phyloP scores from a whole-genome alignment of 2,329 filamentous ascomycete genomes.

The Dactylellina sp. region DNA sequence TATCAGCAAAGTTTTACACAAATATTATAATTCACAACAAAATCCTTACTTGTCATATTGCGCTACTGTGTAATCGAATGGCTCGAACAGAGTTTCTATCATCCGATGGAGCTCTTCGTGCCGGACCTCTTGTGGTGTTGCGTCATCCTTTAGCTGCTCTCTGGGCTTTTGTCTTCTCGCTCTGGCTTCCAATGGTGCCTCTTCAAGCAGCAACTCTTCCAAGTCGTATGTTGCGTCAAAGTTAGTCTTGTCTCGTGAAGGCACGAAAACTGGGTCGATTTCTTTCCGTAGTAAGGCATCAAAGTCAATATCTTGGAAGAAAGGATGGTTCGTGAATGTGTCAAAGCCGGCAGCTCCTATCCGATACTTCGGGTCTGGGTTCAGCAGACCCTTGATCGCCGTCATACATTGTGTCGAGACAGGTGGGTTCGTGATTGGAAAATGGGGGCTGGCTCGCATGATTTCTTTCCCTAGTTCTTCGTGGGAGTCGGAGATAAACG shows the following conservation, averaged over 20 bases:
- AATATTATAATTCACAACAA: background rate
- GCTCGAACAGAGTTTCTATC: conserved; percentile 93
- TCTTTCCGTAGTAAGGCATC: conserved; percentile 84
- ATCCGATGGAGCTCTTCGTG: conserved; percentile 93
- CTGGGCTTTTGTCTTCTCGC: conserved; percentile 93
- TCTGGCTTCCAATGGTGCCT: conserved; percentile 91
- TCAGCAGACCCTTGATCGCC: conserved; percentile 84
- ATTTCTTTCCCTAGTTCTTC: conserved; percentile 83
- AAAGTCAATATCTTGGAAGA: conserved; percentile 89
- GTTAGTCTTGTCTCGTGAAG: conserved; percentile 97
- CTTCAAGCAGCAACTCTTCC: conserved; percentile 91
- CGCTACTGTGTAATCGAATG: conserved; percentile 91
- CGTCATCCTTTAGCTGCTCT: conserved; percentile 90
- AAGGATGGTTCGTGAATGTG: conserved; percentile 86
- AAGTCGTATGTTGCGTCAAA: conserved; percentile 98
- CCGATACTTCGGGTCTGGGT: conserved; percentile 80
- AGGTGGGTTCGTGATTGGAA: conserved; percentile 89
- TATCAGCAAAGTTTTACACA: conserved; percentile 26
- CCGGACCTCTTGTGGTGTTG: conserved; percentile 91
- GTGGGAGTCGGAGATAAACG: conserved; percentile 91
- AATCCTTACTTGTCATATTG: conserved; percentile 77
- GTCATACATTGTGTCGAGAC: conserved; percentile 90
- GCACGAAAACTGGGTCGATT: conserved; percentile 89
- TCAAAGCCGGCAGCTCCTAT: conserved; percentile 86
- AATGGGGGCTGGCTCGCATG: conserved; percentile 82